phyloP scores from a whole-genome alignment of 2,329 filamentous ascomycete genomes.

The Biscogniauxia mediterranea region DNA sequence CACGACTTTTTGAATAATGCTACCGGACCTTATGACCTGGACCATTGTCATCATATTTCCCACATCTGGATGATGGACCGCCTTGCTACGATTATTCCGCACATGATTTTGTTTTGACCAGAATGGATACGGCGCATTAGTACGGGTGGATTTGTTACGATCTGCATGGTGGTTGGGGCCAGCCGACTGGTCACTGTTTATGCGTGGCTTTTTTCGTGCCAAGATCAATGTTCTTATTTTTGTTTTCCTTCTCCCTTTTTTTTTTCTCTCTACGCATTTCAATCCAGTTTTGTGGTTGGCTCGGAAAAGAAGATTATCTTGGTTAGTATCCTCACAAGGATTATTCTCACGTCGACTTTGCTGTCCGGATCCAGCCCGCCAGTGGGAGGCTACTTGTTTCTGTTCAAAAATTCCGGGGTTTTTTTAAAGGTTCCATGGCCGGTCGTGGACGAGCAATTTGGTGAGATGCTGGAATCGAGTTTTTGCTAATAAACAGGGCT shows the following conservation, averaged over 20 bases:
- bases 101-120: constrained; percentile 29
- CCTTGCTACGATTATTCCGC: constrained; percentile 27
- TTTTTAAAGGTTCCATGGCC: constrained; percentile 27
- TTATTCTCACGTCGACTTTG: constrained; percentile 34
- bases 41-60: constrained; percentile 16
- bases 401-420: constrained; percentile 28
- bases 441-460: constrained; percentile 29
- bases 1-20: constrained; percentile 32
- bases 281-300: constrained; percentile 30
- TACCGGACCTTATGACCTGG: constrained; percentile 26
- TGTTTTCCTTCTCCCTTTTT: background rate
- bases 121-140: constrained; percentile 34
- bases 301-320: constrained; percentile 31
- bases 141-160: constrained; percentile 28
- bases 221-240: constrained; percentile 18
- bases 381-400: constrained; percentile 27
- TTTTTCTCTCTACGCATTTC: constrained; percentile 22
- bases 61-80: constrained; percentile 15
- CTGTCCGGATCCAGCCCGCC: constrained; percentile 40
- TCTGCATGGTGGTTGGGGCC: constrained; percentile 32
- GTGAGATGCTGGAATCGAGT: constrained; percentile 29
- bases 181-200: constrained; percentile 30
- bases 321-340: constrained; percentile 28
- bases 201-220: constrained; percentile 25
- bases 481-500: constrained; percentile 37